Evolutionary conservation across 2,329 filamentous ascomycete genomes (phyloP).

Genomic region (Hypoxylon sp.): DNA sequence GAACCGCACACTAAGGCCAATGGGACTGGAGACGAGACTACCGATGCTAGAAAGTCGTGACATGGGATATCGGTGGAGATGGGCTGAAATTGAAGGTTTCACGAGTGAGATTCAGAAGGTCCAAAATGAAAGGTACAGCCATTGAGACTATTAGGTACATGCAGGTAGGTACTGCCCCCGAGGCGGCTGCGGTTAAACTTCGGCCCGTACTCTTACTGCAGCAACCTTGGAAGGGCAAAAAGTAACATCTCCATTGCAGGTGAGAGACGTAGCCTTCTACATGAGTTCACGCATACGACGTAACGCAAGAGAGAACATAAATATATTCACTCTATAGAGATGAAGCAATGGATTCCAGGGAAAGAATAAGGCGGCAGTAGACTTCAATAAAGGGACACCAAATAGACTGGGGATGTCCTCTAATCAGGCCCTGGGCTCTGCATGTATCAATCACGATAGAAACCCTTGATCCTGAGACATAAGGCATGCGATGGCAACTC

Average conservation of each 20-base stretch:
- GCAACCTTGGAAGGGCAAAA: too few relatives aligned
- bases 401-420: neutral
- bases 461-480: slow-evolving; percentile 16
- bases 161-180: slow-evolving; percentile 11
- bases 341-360: slow-evolving; percentile 6
- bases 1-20: neutral
- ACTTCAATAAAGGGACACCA: slow-evolving; percentile 2
- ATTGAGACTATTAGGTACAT: slow-evolving; percentile 24
- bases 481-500: slow-evolving; percentile 8
- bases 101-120: slow-evolving; percentile 44
- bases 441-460: slow-evolving; percentile 15
- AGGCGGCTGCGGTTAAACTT: slow-evolving; percentile 43
- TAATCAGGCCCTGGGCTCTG: neutral
- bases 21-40: neutral
- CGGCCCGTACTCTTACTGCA: slow-evolving; percentile 33
- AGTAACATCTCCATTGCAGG: neutral
- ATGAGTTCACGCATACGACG: slow-evolving; percentile 7
- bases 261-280: neutral
- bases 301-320: slow-evolving; percentile 13
- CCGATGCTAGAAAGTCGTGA: slow-evolving; percentile 23
- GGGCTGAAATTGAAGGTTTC: slow-evolving; percentile 46
- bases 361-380: neutral
- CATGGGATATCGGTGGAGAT: slow-evolving; percentile 32
- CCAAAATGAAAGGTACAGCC: slow-evolving; percentile 33
- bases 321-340: slow-evolving; percentile 14